Base-by-base conservation (phyloP, 176 grass and related monocot species). In the Carex cristatella region DNA sequence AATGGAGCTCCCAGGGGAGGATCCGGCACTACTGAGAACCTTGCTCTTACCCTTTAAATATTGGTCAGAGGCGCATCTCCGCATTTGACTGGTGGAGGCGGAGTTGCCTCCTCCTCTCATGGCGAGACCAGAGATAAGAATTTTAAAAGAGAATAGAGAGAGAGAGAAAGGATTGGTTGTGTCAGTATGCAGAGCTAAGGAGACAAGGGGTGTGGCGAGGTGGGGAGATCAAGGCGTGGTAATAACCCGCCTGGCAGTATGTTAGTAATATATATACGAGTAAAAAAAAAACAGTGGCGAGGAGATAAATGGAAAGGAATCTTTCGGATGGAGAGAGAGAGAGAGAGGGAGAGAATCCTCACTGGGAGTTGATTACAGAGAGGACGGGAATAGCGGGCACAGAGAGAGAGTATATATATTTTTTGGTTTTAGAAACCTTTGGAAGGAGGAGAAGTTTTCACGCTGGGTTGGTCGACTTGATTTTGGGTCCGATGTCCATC, bases 1-100 rank as follows among this genome's bases (percentile, higher is more conserved):
- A 31, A 80, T 83, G 30, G 94, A 91, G 61, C 80, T 84, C 72
- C 90, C 77, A 31, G 93, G 91, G 63, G 97, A 94, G 9, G 97
- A 95, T 44, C 82, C 89, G 10, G 84, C 86, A 63, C 72, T 80
- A 30, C 61, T 61, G n/a, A 69, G 32, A 18, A 56, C 81, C 70
- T 68, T 68, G 0, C 48, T 70, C 4, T 59, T 68, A 0, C 48
- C 80, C 4, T 59, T 77, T 10, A 65, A 61, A 8, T 46, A 46
- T 13, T 65, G 65, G 13, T 86, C 88, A 9, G 88, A 90, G 32
- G 71, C 80, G 33, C 84, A 84, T 51, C 80, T 67, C 38, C 87
- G 86, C 49, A 84, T 87, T 86, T 90, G 94, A 59, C 69, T 79
- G 70, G 84, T 85, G 48, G 75, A 44, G 58, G 44, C 77, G 10